Percentiles rank a stretch among this genome's conserved stretches.
These are phyloP conservation scores for Saraca asoca DNA, from an alignment of 331 rosid species.

Conservation along the genomic window DNA sequence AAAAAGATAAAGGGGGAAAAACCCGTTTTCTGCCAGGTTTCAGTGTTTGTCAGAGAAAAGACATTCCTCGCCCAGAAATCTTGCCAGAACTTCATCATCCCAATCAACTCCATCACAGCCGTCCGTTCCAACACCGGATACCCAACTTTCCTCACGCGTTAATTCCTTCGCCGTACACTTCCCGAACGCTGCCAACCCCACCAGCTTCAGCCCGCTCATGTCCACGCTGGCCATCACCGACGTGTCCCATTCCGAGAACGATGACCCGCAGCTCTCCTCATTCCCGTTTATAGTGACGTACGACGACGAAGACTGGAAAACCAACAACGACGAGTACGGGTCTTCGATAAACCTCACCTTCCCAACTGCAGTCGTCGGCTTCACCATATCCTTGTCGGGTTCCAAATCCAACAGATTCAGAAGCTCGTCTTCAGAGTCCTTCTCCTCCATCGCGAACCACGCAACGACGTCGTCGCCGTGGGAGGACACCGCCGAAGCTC, in stretches of 20 bases:
- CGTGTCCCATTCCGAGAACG: conserved; percentile 66
- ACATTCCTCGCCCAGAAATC: conserved; percentile 36
- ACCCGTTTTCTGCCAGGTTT: neutral
- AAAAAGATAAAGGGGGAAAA: neutral
- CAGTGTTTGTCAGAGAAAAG: neutral
- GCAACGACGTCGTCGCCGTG: conserved; percentile 35
- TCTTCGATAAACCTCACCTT: conserved; percentile 55
- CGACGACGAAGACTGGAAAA: conserved; percentile 58
- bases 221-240: conserved; percentile 72
- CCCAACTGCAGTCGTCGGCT: neutral
- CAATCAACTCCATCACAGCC: conserved; percentile 30
- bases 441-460: conserved; percentile 31
- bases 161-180: neutral
- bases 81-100: conserved; percentile 39
- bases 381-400: neutral
- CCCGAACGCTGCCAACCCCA: neutral
- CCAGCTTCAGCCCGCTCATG: conserved; percentile 17
- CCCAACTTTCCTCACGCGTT: conserved; percentile 20
- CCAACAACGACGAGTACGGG: conserved; percentile 51
- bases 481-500: conserved; percentile 8
- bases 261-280: conserved; percentile 84
- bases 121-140: conserved; percentile 22
- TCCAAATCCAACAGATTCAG: conserved; percentile 48
- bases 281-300: conserved; percentile 73
- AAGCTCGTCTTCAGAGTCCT: conserved; percentile 34